Evolutionary conservation across 129 eudicot species (phyloP).

Genomic region (Pulicaria dysenterica): DNA sequence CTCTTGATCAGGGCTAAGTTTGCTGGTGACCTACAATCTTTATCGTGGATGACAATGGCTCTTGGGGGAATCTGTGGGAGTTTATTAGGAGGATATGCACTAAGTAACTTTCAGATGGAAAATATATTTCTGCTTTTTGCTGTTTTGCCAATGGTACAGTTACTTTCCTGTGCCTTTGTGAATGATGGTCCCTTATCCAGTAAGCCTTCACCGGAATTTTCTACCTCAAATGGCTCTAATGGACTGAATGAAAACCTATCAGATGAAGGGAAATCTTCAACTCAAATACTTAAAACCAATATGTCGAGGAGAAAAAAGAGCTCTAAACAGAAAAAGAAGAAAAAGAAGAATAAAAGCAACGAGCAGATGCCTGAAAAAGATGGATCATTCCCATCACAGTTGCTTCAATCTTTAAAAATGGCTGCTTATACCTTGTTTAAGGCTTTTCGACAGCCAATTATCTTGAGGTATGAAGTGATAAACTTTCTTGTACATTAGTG

Average conservation of each 20-base stretch:
- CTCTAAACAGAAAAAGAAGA: constrained; percentile 52
- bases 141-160: constrained; percentile 67
- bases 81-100: constrained; percentile 87
- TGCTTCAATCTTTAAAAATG: constrained; percentile 61
- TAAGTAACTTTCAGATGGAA: constrained; percentile 55
- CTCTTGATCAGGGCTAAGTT: constrained; percentile 75
- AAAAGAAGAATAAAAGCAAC: constrained; percentile 28
- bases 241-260: constrained; percentile 35
- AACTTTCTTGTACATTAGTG: neutral
- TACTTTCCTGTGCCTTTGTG: constrained; percentile 76
- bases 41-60: constrained; percentile 99
- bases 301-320: constrained; percentile 59
- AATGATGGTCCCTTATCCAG: constrained; percentile 49
- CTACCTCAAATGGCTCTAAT: constrained; percentile 40
- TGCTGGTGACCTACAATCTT: constrained; percentile 97
- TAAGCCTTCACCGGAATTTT: constrained; percentile 38
- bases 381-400: constrained; percentile 45
- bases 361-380: constrained; percentile 42
- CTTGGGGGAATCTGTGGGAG: constrained; percentile 95
- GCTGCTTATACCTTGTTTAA: constrained; percentile 64
- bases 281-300: constrained; percentile 38
- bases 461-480: constrained; percentile 60
- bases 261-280: constrained; percentile 43
- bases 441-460: constrained; percentile 90
- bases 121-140: constrained; percentile 73